phyloP scores from a whole-genome alignment of 495 filamentous ascomycete species.

The Trichoderma orchidacearum region DNA sequence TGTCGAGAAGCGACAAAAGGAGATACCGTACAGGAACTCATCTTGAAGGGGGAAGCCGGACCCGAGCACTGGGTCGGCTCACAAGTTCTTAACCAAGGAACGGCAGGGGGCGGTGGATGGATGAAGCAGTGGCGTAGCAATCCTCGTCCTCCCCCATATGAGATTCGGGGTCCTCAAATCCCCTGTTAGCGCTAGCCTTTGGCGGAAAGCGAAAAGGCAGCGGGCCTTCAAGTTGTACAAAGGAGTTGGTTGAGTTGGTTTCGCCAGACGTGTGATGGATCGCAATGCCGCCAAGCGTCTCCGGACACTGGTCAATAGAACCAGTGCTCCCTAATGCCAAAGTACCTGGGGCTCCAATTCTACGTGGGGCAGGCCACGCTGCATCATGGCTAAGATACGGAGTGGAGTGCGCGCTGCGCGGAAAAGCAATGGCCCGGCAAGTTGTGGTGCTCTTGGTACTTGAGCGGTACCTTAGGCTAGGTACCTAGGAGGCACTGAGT shows the following conservation, averaged over 20 bases:
- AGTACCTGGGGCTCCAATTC: background rate
- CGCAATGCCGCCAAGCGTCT: background rate
- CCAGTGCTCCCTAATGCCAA: background rate
- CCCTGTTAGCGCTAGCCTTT: background rate
- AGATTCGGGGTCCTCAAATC: background rate
- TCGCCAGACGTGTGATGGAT: background rate
- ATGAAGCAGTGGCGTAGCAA: background rate
- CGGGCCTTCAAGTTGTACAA: background rate
- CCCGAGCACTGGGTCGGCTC: background rate
- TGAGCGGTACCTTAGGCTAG: background rate
- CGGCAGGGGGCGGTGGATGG: background rate
- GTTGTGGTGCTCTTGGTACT: background rate
- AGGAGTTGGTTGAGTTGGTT: background rate
- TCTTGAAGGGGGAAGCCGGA: background rate
- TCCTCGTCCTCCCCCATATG: background rate
- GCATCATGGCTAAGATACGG: background rate
- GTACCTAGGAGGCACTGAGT: too few relatives aligned
- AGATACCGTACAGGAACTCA: slow-evolving; percentile 2
- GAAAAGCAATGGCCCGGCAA: background rate
- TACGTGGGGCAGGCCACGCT: background rate
- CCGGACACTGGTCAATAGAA: too few relatives aligned
- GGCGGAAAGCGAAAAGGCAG: background rate
- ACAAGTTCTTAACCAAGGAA: background rate
- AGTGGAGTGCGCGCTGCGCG: background rate
- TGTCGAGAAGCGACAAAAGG: background rate